Conservation (phyloP, 108 stramenopile genomes). For the Conticribra weissflogii region DNA sequence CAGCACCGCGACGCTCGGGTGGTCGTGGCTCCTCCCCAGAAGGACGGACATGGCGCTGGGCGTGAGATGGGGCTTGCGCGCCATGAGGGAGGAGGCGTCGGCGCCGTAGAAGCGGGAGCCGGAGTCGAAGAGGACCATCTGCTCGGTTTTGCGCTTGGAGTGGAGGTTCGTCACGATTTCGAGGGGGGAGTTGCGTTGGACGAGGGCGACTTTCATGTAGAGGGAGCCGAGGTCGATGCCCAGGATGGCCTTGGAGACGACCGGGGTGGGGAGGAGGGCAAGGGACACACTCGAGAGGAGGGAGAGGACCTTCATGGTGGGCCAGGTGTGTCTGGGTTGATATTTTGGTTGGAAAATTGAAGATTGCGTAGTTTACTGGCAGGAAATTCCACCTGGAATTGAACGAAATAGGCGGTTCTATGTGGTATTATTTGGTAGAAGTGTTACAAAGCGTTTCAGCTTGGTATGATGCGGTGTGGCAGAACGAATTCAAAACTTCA, state of each 20-base stretch:
- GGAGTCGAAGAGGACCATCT: constrained; percentile 96
- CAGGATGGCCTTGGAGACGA: constrained; percentile 88
- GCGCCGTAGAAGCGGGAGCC: constrained; percentile 94
- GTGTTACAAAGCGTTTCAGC: too few species aligned
- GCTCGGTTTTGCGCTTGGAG: constrained; percentile 98
- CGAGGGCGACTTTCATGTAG: constrained; percentile 99
- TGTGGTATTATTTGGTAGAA: too few species aligned
- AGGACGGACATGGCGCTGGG: constrained; percentile 80
- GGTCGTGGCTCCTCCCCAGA: constrained; percentile 82
- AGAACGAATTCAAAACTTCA: too few species aligned
- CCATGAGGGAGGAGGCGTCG: constrained; percentile 88
- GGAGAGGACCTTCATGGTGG: constrained; percentile 14
- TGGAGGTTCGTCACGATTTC: constrained; percentile 99
- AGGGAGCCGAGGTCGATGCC: constrained; percentile 98
- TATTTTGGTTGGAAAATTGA: too few species aligned
- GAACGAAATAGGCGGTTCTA: too few species aligned
- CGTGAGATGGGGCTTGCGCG: constrained; percentile 92
- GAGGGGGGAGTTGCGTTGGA: constrained; percentile 95
- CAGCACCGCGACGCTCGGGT: constrained; percentile 80
- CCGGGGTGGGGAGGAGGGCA: constrained; percentile 37
- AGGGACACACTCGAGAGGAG: constrained; percentile 24
- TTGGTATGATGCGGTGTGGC: too few species aligned
- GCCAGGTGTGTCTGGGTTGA: too few species aligned
- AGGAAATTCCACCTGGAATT: too few species aligned
- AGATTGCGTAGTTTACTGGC: too few species aligned